Base-by-base conservation (phyloP, 164 flowering plant genomes). In the Kingdonia uniflora region DNA sequence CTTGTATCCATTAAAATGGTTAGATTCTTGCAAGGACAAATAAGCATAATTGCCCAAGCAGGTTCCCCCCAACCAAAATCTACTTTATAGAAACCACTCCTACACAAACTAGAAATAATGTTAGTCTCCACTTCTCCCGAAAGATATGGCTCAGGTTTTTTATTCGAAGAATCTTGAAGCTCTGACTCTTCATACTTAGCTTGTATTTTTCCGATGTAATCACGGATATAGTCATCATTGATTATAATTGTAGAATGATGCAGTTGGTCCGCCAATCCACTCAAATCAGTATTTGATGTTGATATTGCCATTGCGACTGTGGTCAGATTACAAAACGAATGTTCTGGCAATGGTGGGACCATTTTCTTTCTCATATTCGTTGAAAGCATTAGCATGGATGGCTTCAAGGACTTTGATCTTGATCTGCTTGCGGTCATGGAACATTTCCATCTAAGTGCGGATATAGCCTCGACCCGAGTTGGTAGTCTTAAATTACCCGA, bases 11-110 rank as follows among this genome's bases (percentile, higher is more conserved):
- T 47, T 3, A 67, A 50, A 14, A 51, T 11, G 37, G 71, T 52
- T 12, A 38, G 17, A 42, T 68, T 66, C 66, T 46, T 14, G 46
- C 19, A 14, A 26, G 11, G 11, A 21, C 42, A 4, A 48, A 20
- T n/a, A 46, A 17, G 22, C 55, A 41, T 11, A 62, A n/a, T n/a
- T n/a, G n/a, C 52, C 79, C 82, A 78, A 1, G 19, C 22, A 0
- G 82, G 76, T 62, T 54, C 71, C 22, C 76, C 80, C 74, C 76
- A 75, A 2, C 80, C 78, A 29, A 73, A 78, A 60, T 76, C 73
- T 12, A 57, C 44, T 5, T 68, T 66, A 35, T 73, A 71, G n/a
- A 52, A 42, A 1, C 65, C 68, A 14, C 59, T 47, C 51, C 61
- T 48, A 19, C 71, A 65, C 67, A 59, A 65, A 41, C 78, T 78